Percentiles rank a stretch among this genome's conserved stretches.
Conservation (phyloP, 73 alveolate genomes). For the Breviolum minutum region DNA sequence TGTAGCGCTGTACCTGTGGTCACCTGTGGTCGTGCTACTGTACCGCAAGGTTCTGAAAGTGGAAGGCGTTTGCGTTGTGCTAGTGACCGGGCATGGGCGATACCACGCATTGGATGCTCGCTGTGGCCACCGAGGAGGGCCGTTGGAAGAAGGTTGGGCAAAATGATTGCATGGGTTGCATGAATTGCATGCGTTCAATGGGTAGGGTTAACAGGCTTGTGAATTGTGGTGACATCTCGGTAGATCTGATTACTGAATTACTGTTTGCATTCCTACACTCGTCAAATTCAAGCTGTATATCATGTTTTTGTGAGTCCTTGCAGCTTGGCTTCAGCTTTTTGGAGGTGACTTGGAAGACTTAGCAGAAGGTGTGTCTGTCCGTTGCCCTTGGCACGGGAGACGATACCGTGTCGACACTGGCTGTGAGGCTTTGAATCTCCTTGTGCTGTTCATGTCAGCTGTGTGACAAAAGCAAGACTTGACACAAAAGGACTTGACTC, state of each 20-base stretch:
- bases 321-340: background rate
- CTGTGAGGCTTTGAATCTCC: background rate
- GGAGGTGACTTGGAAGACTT: conserved; percentile 26
- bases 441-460: background rate
- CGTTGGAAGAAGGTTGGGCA: background rate
- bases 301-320: no score
- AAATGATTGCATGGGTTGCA: background rate
- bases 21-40: no score
- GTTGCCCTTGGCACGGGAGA: conserved; percentile 32
- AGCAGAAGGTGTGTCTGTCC: background rate
- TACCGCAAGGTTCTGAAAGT: background rate
- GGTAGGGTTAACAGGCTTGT: background rate
- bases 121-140: conserved; percentile 27
- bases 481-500: no score
- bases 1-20: background rate
- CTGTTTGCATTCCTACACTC: background rate
- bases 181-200: background rate
- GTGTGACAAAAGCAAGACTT: no score
- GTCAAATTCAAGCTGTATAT: no score
- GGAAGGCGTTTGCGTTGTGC: background rate
- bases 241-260: background rate
- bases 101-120: conserved; percentile 35
- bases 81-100: background rate
- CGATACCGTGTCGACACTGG: conserved; percentile 22
- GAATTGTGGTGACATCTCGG: no score